phyloP scores from a whole-genome alignment of 352 stramenopile genomes.

The Achlya hypogyna region DNA sequence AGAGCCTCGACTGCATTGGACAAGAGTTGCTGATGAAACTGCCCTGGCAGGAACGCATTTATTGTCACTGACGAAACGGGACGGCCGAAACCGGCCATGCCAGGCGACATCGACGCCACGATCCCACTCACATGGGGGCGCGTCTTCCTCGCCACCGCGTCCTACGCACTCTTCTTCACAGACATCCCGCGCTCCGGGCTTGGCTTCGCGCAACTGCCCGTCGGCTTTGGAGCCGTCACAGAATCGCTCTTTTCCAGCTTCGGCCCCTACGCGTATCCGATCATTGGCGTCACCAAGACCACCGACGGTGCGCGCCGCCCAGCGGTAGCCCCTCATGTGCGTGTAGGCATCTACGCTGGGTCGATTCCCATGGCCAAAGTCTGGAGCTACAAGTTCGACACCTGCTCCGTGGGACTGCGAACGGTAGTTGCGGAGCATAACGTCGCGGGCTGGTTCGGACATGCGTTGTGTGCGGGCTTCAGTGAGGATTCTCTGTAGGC shows the following conservation, averaged over 20 bases:
- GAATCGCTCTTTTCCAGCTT: background rate
- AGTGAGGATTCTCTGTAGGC: background rate
- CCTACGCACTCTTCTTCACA: slow-evolving; percentile 13
- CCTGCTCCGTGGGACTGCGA: background rate
- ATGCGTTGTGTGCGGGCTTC: background rate
- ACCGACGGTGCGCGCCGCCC: background rate
- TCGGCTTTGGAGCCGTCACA: background rate
- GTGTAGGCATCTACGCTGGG: background rate
- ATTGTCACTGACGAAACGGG: background rate
- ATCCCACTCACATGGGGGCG: background rate
- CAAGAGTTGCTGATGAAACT: background rate
- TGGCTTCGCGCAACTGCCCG: background rate
- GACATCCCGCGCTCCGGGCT: background rate
- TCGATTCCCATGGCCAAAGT: background rate
- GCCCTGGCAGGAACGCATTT: background rate
- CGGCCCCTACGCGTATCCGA: background rate
- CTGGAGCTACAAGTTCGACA: slow-evolving; percentile 7
- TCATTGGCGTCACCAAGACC: background rate
- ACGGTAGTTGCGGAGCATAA: background rate
- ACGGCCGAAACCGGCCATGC: background rate
- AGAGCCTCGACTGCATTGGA: background rate
- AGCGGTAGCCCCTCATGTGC: no score
- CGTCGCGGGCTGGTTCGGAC: background rate
- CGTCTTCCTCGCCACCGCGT: background rate
- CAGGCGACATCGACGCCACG: background rate